Evolutionary conservation across 495 filamentous ascomycete species (phyloP).

Genomic region (Hypoxylon trugodes): DNA sequence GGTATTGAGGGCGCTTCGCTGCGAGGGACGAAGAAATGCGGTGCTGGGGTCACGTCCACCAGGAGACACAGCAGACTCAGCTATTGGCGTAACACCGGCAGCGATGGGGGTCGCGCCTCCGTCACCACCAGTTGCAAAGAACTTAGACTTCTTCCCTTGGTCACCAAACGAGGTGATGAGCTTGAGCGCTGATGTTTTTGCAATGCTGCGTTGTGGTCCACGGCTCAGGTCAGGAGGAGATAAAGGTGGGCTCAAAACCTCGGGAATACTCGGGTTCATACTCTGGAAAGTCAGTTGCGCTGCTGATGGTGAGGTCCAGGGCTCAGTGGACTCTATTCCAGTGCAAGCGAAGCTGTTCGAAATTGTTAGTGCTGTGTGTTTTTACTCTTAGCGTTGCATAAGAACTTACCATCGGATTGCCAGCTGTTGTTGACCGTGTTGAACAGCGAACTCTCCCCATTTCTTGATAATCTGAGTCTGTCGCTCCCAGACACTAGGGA

Average conservation of each 20-base stretch:
- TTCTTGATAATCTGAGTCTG: slow-evolving; percentile 86
- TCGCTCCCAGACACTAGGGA: slow-evolving; percentile 84
- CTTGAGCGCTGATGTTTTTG: slow-evolving; percentile 87
- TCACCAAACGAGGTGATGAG: slow-evolving; percentile 88
- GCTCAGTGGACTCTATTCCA: slow-evolving; percentile 74
- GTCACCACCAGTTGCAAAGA: slow-evolving; percentile 71
- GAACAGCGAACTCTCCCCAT: slow-evolving; percentile 93
- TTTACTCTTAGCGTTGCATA: not conserved
- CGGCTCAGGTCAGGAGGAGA: slow-evolving; percentile 59
- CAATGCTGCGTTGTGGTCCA: slow-evolving; percentile 65
- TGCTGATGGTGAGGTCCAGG: slow-evolving; percentile 84
- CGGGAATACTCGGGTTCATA: slow-evolving; percentile 56
- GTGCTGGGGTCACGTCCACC: slow-evolving; percentile 69
- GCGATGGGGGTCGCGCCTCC: slow-evolving; percentile 80
- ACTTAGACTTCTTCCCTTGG: slow-evolving; percentile 67
- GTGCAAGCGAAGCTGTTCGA: slow-evolving; percentile 75
- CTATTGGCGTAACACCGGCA: slow-evolving; percentile 86
- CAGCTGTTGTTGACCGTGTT: slow-evolving; percentile 84
- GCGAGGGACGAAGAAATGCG: slow-evolving; percentile 70
- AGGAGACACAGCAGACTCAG: slow-evolving; percentile 87
- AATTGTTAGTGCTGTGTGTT: slow-evolving; percentile 8
- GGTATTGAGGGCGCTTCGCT: slow-evolving; percentile 64
- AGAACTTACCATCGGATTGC: slow-evolving; percentile 80
- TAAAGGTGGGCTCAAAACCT: slow-evolving; percentile 66
- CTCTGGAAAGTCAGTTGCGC: slow-evolving; percentile 69